Conservation (phyloP, 2,329 filamentous ascomycete genomes). For the Talaromyces rugulosus region DNA sequence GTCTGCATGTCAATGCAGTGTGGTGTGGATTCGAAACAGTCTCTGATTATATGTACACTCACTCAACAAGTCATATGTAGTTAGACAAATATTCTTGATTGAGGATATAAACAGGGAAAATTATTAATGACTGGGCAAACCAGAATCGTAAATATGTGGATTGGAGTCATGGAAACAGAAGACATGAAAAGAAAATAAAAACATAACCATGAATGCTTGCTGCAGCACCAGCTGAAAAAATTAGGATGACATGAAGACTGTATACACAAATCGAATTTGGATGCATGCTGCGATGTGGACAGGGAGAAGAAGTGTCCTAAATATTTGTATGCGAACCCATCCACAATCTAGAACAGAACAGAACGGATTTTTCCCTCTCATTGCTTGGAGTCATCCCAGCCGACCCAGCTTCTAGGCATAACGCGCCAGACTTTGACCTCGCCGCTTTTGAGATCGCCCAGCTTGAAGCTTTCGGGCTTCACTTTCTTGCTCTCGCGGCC, state of each 20-base stretch:
- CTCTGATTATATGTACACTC: not conserved
- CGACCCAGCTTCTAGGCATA: slow-evolving; percentile 87
- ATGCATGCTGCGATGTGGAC: not conserved
- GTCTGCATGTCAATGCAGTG: not conserved
- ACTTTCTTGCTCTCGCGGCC: slow-evolving; percentile 90
- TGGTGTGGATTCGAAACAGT: not conserved
- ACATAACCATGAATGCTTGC: not conserved
- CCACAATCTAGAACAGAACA: not conserved
- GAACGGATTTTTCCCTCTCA: not conserved
- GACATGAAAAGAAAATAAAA: not conserved
- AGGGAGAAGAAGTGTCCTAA: not conserved
- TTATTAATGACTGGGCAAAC: not conserved
- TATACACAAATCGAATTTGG: not conserved
- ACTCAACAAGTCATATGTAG: not conserved
- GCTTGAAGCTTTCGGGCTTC: slow-evolving; percentile 87
- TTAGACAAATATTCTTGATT: not conserved
- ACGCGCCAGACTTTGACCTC: slow-evolving; percentile 98
- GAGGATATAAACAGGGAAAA: not conserved
- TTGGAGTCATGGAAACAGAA: not conserved
- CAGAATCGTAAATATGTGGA: not conserved
- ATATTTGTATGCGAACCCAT: not conserved
- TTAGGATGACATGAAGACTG: not conserved
- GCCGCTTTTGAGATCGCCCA: slow-evolving; percentile 85
- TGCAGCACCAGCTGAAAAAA: not conserved
- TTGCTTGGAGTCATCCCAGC: slow-evolving; percentile 59